Conservation (phyloP, 768 basidiomycete genomes). For the Boletales sp. region DNA sequence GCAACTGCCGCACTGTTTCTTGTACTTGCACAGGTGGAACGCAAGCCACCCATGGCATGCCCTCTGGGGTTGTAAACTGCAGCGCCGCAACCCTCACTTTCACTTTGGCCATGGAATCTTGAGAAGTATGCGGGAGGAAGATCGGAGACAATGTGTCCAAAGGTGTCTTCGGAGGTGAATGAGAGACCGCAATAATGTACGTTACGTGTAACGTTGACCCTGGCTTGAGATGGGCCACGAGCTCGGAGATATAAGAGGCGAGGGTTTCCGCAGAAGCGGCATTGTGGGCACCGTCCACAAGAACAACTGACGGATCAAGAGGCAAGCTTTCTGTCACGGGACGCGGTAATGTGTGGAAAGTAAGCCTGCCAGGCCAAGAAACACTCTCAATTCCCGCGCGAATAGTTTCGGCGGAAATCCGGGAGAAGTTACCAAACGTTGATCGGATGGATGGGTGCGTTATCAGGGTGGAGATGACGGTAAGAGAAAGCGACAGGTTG, state of each 20-base stretch:
- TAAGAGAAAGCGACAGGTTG: constrained; percentile 72
- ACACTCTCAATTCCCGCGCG: constrained; percentile 54
- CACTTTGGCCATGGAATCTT: constrained; percentile 28
- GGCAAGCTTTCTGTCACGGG: constrained; percentile 11
- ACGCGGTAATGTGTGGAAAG: constrained; percentile 49
- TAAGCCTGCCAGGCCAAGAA: constrained; percentile 82
- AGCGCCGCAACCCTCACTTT: constrained; percentile 51
- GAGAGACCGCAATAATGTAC: constrained; percentile 78
- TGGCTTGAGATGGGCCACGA: constrained; percentile 24
- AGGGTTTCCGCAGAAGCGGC: constrained; percentile 69
- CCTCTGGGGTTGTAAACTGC: constrained; percentile 71
- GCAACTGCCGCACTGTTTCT: constrained; percentile 40
- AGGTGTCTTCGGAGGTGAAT: constrained; percentile 84
- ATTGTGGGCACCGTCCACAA: constrained; percentile 96
- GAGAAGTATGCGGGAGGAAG: constrained; percentile 39
- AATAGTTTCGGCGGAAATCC: constrained; percentile 50
- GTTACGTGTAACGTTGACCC: constrained; percentile 44
- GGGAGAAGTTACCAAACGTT: constrained; percentile 1
- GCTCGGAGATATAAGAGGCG: constrained; percentile 50
- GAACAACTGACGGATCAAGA: constrained; percentile 37
- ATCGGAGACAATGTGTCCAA: constrained; percentile 67
- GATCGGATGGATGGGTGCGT: constrained; percentile 33
- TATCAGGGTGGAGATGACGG: constrained; percentile 57
- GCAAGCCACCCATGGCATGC: constrained; percentile 92
- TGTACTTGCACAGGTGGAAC: constrained; percentile 51